Base-by-base conservation (phyloP, 495 filamentous ascomycete genomes). In the Zalerion maritima region DNA sequence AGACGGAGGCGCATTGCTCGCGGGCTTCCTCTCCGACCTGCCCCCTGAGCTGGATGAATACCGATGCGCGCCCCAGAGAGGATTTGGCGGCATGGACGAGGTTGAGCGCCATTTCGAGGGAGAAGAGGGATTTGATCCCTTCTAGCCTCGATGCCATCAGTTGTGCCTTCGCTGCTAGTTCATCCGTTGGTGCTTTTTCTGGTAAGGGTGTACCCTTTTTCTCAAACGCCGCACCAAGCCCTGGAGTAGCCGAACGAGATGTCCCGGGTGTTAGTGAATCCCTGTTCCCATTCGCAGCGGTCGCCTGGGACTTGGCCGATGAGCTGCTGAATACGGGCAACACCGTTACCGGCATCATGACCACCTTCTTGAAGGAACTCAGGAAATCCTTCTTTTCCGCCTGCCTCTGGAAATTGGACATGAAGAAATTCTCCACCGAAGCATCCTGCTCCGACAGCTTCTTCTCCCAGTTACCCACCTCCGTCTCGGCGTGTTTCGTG, bases 291-390 rank as follows among this genome's bases (percentile, higher is more conserved):
- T 46, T 48, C 17, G 41, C 40, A 21, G 40, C 48, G 28, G 47
- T 30, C 24, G 43, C 28, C 13, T 44, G 16, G 6, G 51, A 23
- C 40, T 37, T 45, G 16, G 35, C 28, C 42, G 69, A 55, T 40
- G 62, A 67, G 15, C 43, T 47, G 35, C 40, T 45, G 28, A 67
- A 45, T 4, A 50, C 63, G 3, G 82, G 83, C 3, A 96, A 55
- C 14, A 86, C 84, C 27, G 82, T 89, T 17, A 96, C 86, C 14
- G 91, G 91, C 74, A 92, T 84, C 81, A 96, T 92, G 38, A 99
- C 82, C 6, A 99, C 89, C 46, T 99, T 96, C 52, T 84, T 94
- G 61, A 99, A 99, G 1, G 85, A 91, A 11, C 73, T 87, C 40
- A 99, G 46, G 44, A 99, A 99, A 50, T 99, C 91, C 24, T 77